Base-by-base conservation (phyloP, 306 rosid species). In the Vicia sativa region DNA sequence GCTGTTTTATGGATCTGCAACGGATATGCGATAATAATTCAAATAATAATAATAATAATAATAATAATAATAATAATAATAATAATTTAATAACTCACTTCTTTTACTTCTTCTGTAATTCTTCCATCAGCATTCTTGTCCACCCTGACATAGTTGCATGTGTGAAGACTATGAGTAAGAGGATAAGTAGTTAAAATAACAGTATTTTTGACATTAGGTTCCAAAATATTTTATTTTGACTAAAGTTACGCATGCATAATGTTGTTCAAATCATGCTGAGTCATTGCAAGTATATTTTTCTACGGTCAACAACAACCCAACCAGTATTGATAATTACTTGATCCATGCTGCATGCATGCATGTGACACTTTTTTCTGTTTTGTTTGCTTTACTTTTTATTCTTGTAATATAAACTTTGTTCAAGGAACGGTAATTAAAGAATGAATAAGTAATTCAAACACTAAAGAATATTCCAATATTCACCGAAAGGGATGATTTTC, bases 51-150 rank as follows among this genome's bases (percentile, higher is more conserved):
- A n/a, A n/a, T n/a, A n/a, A n/a, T n/a, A n/a, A n/a, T n/a, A n/a
- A n/a, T n/a, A n/a, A n/a, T n/a, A n/a, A n/a, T n/a, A n/a, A n/a
- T n/a, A n/a, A 34, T 34, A n/a, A n/a, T n/a, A n/a, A n/a, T n/a
- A 34, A 34, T 34, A 34, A 34, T 34, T 34, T 34, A 34, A 34
- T 34, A 34, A 34, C 66, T 75, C 38, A 86, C 98, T 96, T 92
- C 95, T 75, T 80, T 80, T 46, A 92, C 96, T 75, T 92, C 98
- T 71, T 79, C 91, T 0, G 87, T 77, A 65, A 92, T 92, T 67
- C 96, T 75, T 14, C 98, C 98, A 46, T 92, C 98, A 2, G 92
- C 95, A 52, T 92, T 78, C 80, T 87, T 89, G 79, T 92, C 98
- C 73, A 92, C 98, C 96, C 98, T 92, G 89, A 50, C 72, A 44